Base-by-base conservation (phyloP, 139 green algal species). In the Pedinophyceae sp. region DNA sequence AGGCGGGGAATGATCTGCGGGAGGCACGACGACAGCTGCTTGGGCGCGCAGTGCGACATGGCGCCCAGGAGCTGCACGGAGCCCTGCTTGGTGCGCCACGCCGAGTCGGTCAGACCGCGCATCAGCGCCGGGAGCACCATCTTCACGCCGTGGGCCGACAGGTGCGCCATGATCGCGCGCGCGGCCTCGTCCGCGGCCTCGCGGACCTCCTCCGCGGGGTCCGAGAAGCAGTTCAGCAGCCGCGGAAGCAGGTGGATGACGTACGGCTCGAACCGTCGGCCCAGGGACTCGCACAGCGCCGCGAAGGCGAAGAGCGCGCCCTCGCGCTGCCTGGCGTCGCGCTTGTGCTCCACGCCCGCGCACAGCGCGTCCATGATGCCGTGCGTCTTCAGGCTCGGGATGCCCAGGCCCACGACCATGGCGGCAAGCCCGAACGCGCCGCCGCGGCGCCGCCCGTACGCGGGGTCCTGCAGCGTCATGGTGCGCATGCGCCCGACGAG, bases 261-360 rank as follows among this genome's bases (percentile, higher is more conserved):
- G 69, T 98, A 98, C n/a, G 91, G 91, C 68, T 98, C 91, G 72
- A 98, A 98, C 28, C 97, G 77, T 34, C 79, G 76, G n/a, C 89
- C 91, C 52, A 97, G 71, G 64, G 81, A 88, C 28, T 88, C 76
- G 51, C 60, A 80, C n/a, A 98, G 67, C 57, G 77, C 89, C 74
- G 96, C 91, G 51, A 97, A 93, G 0, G 77, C 82, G 29, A 89
- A 70, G 58, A 98, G 69, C 3, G 77, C 79, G 25, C 88, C 90
- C 66, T 97, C 89, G 24, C 83, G 57, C 2, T 64, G 54, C 0
- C 64, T 47, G 5, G 71, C 58, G 22, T 73, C 61, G 54, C 68
- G 69, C 71, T 89, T 84, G 59, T 82, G 64, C 64, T 89, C 79
- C 27, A 83, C 69, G 0, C 59, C 72, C 1, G 54, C 60, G 67